These are phyloP conservation scores for Glycyrrhiza uralensis DNA, from an alignment of 306 rosid genomes.

Conservation along the genomic window DNA sequence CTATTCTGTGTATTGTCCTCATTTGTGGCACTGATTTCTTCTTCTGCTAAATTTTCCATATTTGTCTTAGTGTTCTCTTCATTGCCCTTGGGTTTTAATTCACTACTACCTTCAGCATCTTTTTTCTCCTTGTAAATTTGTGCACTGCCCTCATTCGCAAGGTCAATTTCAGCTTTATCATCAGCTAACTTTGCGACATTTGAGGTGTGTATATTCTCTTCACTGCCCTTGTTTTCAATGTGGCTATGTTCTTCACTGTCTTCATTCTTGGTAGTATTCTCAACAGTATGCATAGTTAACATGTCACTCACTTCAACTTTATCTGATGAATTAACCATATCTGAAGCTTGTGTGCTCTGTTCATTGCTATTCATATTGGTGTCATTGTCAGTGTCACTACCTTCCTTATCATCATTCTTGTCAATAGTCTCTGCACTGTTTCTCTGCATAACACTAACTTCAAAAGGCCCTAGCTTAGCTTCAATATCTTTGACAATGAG, in stretches of 20 bases:
- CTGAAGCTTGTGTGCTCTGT: neutral
- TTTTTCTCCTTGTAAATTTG: neutral
- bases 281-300: neutral
- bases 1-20: conserved; percentile 5
- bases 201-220: conserved; percentile 19
- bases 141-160: neutral
- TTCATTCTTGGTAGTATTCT: conserved; percentile 7
- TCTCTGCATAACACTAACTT: conserved; percentile 8
- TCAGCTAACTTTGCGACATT: conserved; percentile 4
- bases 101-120: conserved; percentile 1
- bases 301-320: conserved; percentile 10
- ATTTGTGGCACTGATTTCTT: conserved; percentile 3
- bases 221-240: conserved; percentile 1
- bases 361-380: neutral
- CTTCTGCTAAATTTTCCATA: neutral
- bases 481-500: conserved; percentile 54
- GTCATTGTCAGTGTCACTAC: neutral
- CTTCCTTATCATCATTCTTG: conserved; percentile 5
- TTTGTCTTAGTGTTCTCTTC: conserved; percentile 13
- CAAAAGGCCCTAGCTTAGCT: conserved; percentile 51
- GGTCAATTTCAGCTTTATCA: conserved; percentile 12
- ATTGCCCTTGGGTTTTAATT: neutral
- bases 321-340: conserved; percentile 20
- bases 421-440: neutral
- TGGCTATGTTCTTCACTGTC: neutral